phyloP scores from a whole-genome alignment of 768 basidiomycete genomes.

The Hericium coralloides region DNA sequence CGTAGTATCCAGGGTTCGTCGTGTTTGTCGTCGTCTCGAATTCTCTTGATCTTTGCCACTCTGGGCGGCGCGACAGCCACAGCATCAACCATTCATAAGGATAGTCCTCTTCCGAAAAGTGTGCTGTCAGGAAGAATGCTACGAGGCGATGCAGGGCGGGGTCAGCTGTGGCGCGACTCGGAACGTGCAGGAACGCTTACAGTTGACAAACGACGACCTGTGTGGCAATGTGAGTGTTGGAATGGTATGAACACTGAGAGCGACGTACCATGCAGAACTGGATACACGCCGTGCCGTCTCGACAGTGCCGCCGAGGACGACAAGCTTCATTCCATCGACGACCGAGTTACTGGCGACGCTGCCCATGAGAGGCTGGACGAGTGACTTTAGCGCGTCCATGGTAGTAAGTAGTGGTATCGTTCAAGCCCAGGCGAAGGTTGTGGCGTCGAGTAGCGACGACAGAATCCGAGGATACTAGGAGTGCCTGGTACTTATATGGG shows the following conservation, averaged over 20 bases:
- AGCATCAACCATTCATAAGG: conserved; percentile 91
- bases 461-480: background rate
- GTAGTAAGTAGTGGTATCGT: background rate
- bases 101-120: conserved; percentile 86
- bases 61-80: conserved; percentile 78
- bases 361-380: conserved; percentile 14
- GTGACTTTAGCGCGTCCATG: conserved; percentile 16
- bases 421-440: background rate
- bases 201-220: conserved; percentile 83
- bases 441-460: background rate
- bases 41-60: conserved; percentile 85
- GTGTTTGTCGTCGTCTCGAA: conserved; percentile 83
- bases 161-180: conserved; percentile 5
- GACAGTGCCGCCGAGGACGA: conserved; percentile 81
- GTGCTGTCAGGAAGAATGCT: conserved; percentile 67
- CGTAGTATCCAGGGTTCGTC: conserved; percentile 45
- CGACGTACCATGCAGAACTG: conserved; percentile 70
- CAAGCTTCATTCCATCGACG: conserved; percentile 85
- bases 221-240: conserved; percentile 6
- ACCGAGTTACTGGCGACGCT: conserved; percentile 36
- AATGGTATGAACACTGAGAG: background rate
- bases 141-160: conserved; percentile 10
- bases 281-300: conserved; percentile 79
- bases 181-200: conserved; percentile 34
- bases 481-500: background rate